phyloP scores from a whole-genome alignment of 768 basidiomycete genomes.

The Calocybe cyanea region DNA sequence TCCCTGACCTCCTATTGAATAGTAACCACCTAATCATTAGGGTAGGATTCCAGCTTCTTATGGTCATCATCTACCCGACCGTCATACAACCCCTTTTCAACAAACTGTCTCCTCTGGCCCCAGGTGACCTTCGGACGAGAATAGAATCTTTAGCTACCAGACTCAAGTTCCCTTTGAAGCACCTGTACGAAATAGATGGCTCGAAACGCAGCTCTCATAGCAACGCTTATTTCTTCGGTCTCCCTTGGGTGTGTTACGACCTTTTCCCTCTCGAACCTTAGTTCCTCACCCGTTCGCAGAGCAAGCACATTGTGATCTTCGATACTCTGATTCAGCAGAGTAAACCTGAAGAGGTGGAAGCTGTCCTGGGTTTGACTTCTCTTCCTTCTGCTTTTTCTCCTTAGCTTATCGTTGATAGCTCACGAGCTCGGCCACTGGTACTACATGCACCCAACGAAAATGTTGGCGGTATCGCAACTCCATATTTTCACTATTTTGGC shows the following conservation, averaged over 20 bases:
- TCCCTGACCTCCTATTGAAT: not conserved
- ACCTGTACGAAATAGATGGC: slow-evolving; percentile 96
- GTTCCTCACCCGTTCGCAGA: slow-evolving; percentile 35
- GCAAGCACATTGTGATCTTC: slow-evolving; percentile 94
- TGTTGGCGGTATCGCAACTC: slow-evolving; percentile 80
- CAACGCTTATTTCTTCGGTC: slow-evolving; percentile 98
- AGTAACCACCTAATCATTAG: slow-evolving; percentile 43
- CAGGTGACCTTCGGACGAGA: slow-evolving; percentile 71
- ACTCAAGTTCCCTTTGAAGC: slow-evolving; percentile 90
- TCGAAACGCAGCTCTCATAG: slow-evolving; percentile 93
- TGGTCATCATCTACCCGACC: slow-evolving; percentile 81
- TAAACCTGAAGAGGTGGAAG: slow-evolving; percentile 90
- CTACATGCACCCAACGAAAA: slow-evolving; percentile 84
- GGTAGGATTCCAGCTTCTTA: slow-evolving; percentile 75
- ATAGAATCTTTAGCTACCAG: slow-evolving; percentile 76
- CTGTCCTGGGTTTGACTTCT: slow-evolving; percentile 61
- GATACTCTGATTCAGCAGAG: slow-evolving; percentile 94
- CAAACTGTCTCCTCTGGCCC: slow-evolving; percentile 83
- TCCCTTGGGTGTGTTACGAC: slow-evolving; percentile 74
- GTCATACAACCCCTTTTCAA: slow-evolving; percentile 97
- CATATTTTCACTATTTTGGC: slow-evolving; percentile 86
- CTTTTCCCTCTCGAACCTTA: not conserved
- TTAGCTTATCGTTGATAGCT: slow-evolving; percentile 35
- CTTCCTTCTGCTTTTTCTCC: not conserved
- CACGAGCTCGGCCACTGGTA: slow-evolving; percentile 99